These are phyloP conservation scores for Anthoceros angustus DNA, from an alignment of 225 moss, liverwort and hornwort species.

Conservation along the genomic window DNA sequence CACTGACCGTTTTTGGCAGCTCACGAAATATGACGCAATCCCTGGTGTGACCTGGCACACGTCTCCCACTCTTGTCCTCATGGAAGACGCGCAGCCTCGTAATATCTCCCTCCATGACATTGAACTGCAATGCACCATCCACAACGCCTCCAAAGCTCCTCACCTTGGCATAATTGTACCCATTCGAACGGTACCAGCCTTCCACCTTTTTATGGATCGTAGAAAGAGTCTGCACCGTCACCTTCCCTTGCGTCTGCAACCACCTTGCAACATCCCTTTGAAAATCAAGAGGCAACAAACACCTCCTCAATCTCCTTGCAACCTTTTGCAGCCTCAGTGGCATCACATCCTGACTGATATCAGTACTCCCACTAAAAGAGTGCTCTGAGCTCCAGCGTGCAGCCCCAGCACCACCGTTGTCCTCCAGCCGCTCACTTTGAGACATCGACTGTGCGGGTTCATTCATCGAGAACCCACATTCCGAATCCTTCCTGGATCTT, in stretches of 20 bases:
- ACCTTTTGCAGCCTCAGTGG: not conserved
- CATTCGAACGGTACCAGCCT: constrained; percentile 32
- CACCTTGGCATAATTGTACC: constrained; percentile 32
- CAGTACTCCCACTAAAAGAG: too few species aligned
- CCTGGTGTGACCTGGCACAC: constrained; percentile 21
- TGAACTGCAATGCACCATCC: constrained; percentile 24
- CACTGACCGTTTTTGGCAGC: constrained; percentile 29
- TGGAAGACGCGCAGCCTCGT: constrained; percentile 22
- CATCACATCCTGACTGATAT: too few species aligned
- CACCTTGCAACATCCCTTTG: constrained; percentile 16
- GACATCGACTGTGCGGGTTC: too few species aligned
- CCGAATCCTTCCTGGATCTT: not conserved
- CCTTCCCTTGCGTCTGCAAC: constrained; percentile 15
- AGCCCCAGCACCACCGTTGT: too few species aligned
- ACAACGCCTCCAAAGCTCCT: constrained; percentile 19
- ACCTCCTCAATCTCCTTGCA: constrained; percentile 7
- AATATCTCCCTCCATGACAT: constrained; percentile 36
- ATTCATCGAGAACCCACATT: not conserved
- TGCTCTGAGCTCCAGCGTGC: too few species aligned
- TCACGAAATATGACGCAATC: constrained; percentile 20
- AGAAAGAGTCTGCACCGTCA: constrained; percentile 17
- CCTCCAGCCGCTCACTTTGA: too few species aligned
- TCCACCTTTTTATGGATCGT: constrained; percentile 31
- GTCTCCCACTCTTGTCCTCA: constrained; percentile 25
- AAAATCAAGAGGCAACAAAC: constrained; percentile 23